These are phyloP conservation scores for Ogataea kodamae DNA, from an alignment of 805 yeast species.

Conservation along the genomic window DNA sequence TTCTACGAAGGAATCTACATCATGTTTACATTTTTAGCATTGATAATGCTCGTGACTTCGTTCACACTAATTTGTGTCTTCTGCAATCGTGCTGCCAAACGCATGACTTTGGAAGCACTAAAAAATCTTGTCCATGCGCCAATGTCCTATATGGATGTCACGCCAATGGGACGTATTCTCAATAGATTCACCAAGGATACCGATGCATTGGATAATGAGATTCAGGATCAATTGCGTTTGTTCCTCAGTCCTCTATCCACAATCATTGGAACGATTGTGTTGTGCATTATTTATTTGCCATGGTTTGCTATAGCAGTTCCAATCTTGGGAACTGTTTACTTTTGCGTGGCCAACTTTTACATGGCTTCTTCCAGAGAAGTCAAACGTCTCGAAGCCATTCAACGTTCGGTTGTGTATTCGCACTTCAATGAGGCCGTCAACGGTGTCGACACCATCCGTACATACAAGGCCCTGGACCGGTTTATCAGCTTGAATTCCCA, in stretches of 20 bases:
- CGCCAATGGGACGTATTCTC: constrained; percentile 83
- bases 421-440: constrained; percentile 66
- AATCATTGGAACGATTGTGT: constrained; percentile 30
- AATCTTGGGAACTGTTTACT: constrained; percentile 43
- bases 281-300: constrained; percentile 50
- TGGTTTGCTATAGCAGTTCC: constrained; percentile 67
- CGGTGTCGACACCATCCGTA: constrained; percentile 64
- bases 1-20: constrained; percentile 75
- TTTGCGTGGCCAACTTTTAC: constrained; percentile 51
- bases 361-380: constrained; percentile 72
- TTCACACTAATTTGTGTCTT: constrained; percentile 47
- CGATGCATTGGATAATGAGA: constrained; percentile 75
- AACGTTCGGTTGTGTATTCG: constrained; percentile 66
- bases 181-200: constrained; percentile 87
- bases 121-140: constrained; percentile 67
- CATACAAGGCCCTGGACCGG: constrained; percentile 42
- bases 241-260: constrained; percentile 47
- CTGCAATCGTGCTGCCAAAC: constrained; percentile 51
- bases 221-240: constrained; percentile 67
- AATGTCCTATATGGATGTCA: constrained; percentile 77
- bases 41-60: constrained; percentile 43
- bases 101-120: constrained; percentile 60
- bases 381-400: constrained; percentile 70
- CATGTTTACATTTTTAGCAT: constrained; percentile 48
- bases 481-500: constrained; percentile 46